These are phyloP conservation scores for Trypanosoma melophagium DNA, from an alignment of 208 protist genomes.

Conservation along the genomic window DNA sequence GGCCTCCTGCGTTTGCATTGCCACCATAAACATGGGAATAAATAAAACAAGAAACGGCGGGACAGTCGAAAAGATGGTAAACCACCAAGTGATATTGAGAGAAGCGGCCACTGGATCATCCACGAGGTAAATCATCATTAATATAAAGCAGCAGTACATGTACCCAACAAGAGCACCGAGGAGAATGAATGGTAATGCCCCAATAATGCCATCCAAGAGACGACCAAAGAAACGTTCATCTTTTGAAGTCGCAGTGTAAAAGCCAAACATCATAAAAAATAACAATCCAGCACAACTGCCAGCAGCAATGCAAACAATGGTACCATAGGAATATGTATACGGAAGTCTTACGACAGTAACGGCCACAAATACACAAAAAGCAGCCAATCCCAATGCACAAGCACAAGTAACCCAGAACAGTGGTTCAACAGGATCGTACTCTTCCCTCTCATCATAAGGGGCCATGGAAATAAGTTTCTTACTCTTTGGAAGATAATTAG, in stretches of 20 bases:
- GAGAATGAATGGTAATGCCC: constrained; percentile 8
- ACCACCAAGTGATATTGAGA: constrained; percentile 11
- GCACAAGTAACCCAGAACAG: constrained; percentile 18
- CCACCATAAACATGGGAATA: constrained; percentile 20
- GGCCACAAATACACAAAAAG: constrained; percentile 15
- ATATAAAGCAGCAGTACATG: constrained; percentile 11
- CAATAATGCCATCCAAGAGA: constrained; percentile 15
- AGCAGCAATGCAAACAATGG: constrained; percentile 2
- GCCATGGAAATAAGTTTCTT: constrained; percentile 25
- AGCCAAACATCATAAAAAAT: constrained; percentile 9
- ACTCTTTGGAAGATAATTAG: constrained; percentile 15
- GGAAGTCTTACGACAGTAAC: not conserved
- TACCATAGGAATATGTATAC: constrained; percentile 1
- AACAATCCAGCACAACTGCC: constrained; percentile 20
- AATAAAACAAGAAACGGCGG: constrained; percentile 17
- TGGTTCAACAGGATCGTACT: constrained; percentile 11
- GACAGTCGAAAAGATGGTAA: constrained; percentile 14
- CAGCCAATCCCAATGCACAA: constrained; percentile 8
- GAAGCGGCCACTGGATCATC: not conserved
- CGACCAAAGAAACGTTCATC: constrained; percentile 11
- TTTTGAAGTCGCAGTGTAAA: constrained; percentile 6
- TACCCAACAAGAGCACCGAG: constrained; percentile 19
- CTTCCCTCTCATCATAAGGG: constrained; percentile 10
- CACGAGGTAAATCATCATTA: constrained; percentile 17
- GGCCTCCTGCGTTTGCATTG: constrained; percentile 19